Evolutionary conservation across 106 monocot genomes (phyloP), one percentile per base, ranked within the genome.

Genomic region (Platanthera guangdongensis): DNA sequence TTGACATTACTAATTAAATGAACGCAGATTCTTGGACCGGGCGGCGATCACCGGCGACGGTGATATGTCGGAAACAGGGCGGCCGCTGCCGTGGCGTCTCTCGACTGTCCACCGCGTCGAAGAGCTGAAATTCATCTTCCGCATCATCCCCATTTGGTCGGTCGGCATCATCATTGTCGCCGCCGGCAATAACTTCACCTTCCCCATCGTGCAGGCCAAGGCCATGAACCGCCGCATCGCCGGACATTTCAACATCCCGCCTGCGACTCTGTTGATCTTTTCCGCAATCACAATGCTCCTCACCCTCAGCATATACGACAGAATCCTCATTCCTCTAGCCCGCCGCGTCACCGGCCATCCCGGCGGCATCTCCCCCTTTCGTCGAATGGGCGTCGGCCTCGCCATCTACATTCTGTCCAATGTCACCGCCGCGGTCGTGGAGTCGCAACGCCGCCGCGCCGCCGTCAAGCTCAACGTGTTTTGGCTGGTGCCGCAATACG

Each of bases 91-190:
- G 1, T 89, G 92, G 92, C 67, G 77, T 25, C 80, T 89, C 11
- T 85, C 87, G n/a, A 92, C 89, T 0, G 89, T 92, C 12, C 89
- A 89, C 73, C 89, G 89, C 1, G 81, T 89, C 8, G 89, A 87
- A 74, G 92, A 92, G 75, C 78, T 92, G 30, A 89, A 92, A 50
- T 92, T 83, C 1, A 80, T 89, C 75, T 54, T 92, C 51, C 80
- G 89, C 4, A 85, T 92, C 81, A 51, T 87, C 46, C 92, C 92
- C 0, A 81, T 89, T 15, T 92, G 92, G 89, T 60, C 84, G 18
- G 83, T 75, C 48, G 89, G 87, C 21, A 85, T 89, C 77, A 49
- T 89, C 0, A 46, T 74, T 13, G 55, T 78, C 7, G 78, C 83
- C 6, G 74, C 80, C 15, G 81, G 87, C 25, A 89, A 89, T 79